phyloP scores from a whole-genome alignment of 352 stramenopile species.

The Discostella stelligera region DNA sequence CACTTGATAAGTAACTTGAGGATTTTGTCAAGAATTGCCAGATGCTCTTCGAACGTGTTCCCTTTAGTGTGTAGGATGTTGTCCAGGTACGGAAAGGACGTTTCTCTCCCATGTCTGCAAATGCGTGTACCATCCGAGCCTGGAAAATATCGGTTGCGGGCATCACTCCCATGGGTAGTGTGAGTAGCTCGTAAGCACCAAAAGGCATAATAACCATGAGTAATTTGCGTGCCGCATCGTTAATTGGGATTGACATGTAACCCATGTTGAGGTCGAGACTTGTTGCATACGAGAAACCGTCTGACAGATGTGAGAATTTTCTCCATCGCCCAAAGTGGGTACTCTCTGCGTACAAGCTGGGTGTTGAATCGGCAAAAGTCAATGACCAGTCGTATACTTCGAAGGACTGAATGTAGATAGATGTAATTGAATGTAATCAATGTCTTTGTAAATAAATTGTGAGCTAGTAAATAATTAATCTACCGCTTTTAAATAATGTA shows the following conservation, averaged over 20 bases:
- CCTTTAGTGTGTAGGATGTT: too few relatives aligned
- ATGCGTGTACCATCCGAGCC: not conserved
- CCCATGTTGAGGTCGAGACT: conserved; percentile 22
- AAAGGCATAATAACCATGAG: conserved; percentile 9
- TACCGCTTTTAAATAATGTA: too few relatives aligned
- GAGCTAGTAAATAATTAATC: too few relatives aligned
- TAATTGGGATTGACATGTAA: conserved; percentile 12
- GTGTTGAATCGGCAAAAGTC: conserved; percentile 13
- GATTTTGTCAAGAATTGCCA: conserved; percentile 10
- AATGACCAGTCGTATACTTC: conserved; percentile 9
- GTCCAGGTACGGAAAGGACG: conserved; percentile 14
- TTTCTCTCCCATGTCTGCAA: not conserved
- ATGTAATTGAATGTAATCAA: too few relatives aligned
- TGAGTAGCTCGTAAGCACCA: not conserved
- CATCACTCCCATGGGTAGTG: conserved; percentile 22
- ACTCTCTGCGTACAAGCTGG: not conserved
- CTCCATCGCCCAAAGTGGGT: conserved; percentile 1
- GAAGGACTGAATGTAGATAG: too few relatives aligned
- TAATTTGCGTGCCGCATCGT: not conserved
- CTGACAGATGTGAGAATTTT: conserved; percentile 19
- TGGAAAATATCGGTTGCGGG: conserved; percentile 2
- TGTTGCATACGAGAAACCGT: conserved; percentile 10
- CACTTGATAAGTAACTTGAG: not conserved
- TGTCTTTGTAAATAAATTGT: too few relatives aligned
- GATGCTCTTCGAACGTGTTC: too few relatives aligned